phyloP scores from a whole-genome alignment of 345 rosid genomes.

The Salix suchowensis region DNA sequence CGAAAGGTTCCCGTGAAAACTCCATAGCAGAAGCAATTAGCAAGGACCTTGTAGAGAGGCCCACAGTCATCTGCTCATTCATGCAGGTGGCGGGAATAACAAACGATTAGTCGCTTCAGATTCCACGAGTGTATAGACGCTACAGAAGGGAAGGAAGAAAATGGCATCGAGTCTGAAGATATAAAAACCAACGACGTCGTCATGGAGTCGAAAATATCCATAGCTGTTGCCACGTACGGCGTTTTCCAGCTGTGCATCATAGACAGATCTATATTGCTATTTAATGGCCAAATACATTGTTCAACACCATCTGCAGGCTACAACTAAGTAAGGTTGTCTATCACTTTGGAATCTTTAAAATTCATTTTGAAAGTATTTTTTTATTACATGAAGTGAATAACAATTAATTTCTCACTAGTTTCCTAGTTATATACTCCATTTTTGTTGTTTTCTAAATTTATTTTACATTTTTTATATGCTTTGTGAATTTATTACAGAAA shows the following conservation, averaged over 20 bases:
- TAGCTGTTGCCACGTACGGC: constrained; percentile 22
- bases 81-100: constrained; percentile 87
- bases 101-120: constrained; percentile 75
- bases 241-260: no score
- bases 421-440: no score
- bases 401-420: no score
- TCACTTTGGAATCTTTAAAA: no score
- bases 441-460: not conserved
- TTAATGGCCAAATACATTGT: not conserved
- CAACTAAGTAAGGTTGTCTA: not conserved
- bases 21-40: constrained; percentile 69
- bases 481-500: not conserved
- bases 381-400: no score
- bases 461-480: no score
- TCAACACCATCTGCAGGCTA: not conserved
- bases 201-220: constrained; percentile 36
- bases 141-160: constrained; percentile 40
- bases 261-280: not conserved
- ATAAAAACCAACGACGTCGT: constrained; percentile 3
- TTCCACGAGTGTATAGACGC: constrained; percentile 63
- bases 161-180: constrained; percentile 19
- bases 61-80: constrained; percentile 78
- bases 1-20: constrained; percentile 82
- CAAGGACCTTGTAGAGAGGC: constrained; percentile 91
- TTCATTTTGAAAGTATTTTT: no score